Evolutionary conservation across 257 asterid genomes (phyloP), one percentile per base, ranked within the genome.

Genomic region (Mentha longifolia): DNA sequence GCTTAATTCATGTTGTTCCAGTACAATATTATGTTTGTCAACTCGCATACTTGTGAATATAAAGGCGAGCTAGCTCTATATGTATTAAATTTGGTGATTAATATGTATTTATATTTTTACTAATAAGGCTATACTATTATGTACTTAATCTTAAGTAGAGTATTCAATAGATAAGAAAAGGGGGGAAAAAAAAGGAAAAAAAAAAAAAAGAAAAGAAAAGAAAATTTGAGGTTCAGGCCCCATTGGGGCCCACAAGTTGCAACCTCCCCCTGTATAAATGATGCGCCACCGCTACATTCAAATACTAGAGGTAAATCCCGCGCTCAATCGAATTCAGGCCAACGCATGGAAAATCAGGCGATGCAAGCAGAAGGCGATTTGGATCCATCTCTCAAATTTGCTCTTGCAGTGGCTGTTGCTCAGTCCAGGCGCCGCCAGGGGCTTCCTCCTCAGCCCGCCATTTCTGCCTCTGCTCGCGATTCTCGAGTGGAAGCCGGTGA

Each of bases 331-430:
- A 61, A 1, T 45, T 55, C 49, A 12, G 5, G 22, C 39, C 0
- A n/a, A 12, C 25, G 61, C 50, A 92, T 87, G 96, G 89, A 82
- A 71, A 73, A 71, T 49, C 76, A 46, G 65, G 69, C 67, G n/a
- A 71, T 16, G n/a, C 82, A 74, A 62, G 33, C 74, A 39, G 77
- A 65, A 7, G 64, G 50, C 72, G 74, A 63, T 35, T 20, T 81
- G 20, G 60, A 70, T 72, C 91, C 96, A 30, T 65, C 86, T 45
- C 60, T 87, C 69, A 88, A 85, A 71, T 74, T 94, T 52, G 96
- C 99, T 0, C 39, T 91, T 45, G 97, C 95, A 35, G 65, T 91
- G 82, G 90, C 95, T 41, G 63, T 94, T 49, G 56, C 82, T 70
- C 79, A 82, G 72, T 81, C 93, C 54, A 83, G 85, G 80, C 89